These are phyloP conservation scores for Trapa incisa DNA, from an alignment of 345 rosid species.

Conservation along the genomic window DNA sequence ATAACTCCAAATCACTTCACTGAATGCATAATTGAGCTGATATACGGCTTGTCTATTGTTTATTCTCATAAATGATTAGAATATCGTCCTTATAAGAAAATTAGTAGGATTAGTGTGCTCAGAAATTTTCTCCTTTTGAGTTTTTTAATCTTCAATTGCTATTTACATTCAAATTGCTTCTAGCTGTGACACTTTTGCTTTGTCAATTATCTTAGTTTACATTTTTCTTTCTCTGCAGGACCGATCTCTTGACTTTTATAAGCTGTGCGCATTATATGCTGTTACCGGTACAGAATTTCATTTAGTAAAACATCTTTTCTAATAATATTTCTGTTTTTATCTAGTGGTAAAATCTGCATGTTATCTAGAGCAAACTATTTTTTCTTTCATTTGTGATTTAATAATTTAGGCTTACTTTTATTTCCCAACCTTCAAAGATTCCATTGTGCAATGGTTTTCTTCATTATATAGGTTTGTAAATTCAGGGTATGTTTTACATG, in stretches of 20 bases:
- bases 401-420: not conserved
- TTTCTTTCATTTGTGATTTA: not conserved
- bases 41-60: not conserved
- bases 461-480: not conserved
- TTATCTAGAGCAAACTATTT: not conserved
- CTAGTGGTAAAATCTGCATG: not conserved
- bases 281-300: slow-evolving; percentile 63
- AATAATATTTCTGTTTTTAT: not conserved
- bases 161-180: not conserved
- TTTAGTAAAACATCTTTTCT: not conserved
- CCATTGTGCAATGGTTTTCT: not conserved
- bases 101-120: not conserved
- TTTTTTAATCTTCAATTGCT: not conserved
- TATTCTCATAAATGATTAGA: not conserved
- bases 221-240: slow-evolving; percentile 43
- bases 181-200: not conserved
- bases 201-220: slow-evolving; percentile 8
- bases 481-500: not conserved
- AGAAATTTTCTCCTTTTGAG: not conserved
- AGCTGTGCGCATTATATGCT: slow-evolving; percentile 83
- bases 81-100: not conserved
- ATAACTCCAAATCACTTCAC: not conserved
- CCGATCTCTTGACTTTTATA: slow-evolving; percentile 83
- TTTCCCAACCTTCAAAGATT: not conserved
- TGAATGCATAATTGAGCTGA: not conserved